Percentiles rank a stretch among this genome's conserved stretches.
Conservation (phyloP, 192 early-diverging fungal species). For the Coemansia guatemalensis region DNA sequence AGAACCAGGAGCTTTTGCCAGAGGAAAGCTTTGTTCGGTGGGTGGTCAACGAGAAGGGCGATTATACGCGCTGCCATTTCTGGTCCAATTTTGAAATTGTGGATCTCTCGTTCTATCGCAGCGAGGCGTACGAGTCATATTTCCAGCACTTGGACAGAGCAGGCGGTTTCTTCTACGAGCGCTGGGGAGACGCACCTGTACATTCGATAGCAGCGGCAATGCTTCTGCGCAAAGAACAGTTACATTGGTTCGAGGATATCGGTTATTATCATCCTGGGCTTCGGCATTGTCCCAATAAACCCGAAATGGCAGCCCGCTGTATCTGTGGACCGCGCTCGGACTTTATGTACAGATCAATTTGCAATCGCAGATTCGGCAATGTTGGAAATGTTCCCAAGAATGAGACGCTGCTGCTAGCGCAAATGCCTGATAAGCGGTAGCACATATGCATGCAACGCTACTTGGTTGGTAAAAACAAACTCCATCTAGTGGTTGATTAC, state of each 20-base stretch:
- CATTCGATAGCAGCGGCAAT: conserved; percentile 66
- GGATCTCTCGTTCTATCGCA: conserved; percentile 64
- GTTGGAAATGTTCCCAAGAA: conserved; percentile 31
- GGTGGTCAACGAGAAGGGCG: conserved; percentile 37
- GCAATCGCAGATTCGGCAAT: conserved; percentile 27
- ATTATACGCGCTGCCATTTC: conserved; percentile 61
- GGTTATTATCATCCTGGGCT: conserved; percentile 54
- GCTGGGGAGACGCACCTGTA: conserved; percentile 8
- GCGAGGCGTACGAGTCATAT: conserved; percentile 63
- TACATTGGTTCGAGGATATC: conserved; percentile 60
- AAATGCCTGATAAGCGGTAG: conserved; percentile 25
- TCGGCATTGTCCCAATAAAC: conserved; percentile 65
- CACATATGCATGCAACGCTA: neutral
- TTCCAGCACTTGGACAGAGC: conserved; percentile 68
- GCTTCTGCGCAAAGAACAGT: conserved; percentile 59
- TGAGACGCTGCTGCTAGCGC: conserved; percentile 29
- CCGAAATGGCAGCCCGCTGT: conserved; percentile 33
- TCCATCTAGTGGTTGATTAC: too few relatives aligned
- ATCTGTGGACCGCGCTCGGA: conserved; percentile 11
- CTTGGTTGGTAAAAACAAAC: neutral
- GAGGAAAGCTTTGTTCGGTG: conserved; percentile 57
- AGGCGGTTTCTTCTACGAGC: conserved; percentile 64
- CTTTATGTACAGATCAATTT: conserved; percentile 36
- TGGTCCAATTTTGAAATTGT: conserved; percentile 29
- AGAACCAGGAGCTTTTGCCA: conserved; percentile 55